Percentiles rank a stretch among this genome's conserved stretches.
Evolutionary conservation across 2,329 filamentous ascomycete genomes (phyloP).

Genomic region (Ophiostoma fasciatum): DNA sequence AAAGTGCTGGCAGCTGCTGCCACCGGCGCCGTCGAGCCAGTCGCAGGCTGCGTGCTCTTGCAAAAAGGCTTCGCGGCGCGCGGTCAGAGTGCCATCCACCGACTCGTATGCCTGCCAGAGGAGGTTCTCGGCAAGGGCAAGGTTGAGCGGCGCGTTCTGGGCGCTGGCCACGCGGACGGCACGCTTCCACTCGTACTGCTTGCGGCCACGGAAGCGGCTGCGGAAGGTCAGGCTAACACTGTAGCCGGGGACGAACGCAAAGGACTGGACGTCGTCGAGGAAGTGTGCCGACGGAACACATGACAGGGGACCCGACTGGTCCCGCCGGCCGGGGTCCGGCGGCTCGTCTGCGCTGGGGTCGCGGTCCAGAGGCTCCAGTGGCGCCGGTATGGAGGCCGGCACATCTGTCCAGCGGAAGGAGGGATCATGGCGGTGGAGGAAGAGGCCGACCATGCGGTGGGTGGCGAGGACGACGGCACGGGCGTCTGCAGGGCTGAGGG

Average conservation of each 20-base stretch:
- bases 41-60: slow-evolving; percentile 22
- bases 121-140: slow-evolving; percentile 30
- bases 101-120: slow-evolving; percentile 29
- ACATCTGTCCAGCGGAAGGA: slow-evolving; percentile 32
- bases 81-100: slow-evolving; percentile 25
- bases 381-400: slow-evolving; percentile 18
- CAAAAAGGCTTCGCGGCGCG: slow-evolving; percentile 26
- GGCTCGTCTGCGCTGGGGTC: slow-evolving; percentile 27
- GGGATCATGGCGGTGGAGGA: slow-evolving; percentile 34
- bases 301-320: slow-evolving; percentile 25
- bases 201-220: slow-evolving; percentile 23
- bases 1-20: slow-evolving; percentile 23
- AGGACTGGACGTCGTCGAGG: slow-evolving; percentile 28
- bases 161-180: slow-evolving; percentile 29
- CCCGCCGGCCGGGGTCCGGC: no score
- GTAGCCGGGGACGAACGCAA: slow-evolving; percentile 35
- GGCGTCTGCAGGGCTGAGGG: slow-evolving; percentile 27
- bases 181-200: slow-evolving; percentile 22
- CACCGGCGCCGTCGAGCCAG: slow-evolving; percentile 21
- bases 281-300: slow-evolving; percentile 32
- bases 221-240: slow-evolving; percentile 30
- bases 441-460: slow-evolving; percentile 35
- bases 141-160: slow-evolving; percentile 32
- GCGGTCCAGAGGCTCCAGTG: slow-evolving; percentile 18
- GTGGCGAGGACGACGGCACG: slow-evolving; percentile 32